Conservation (phyloP, 179 eudicot species). For the Drosera spatulata region DNA sequence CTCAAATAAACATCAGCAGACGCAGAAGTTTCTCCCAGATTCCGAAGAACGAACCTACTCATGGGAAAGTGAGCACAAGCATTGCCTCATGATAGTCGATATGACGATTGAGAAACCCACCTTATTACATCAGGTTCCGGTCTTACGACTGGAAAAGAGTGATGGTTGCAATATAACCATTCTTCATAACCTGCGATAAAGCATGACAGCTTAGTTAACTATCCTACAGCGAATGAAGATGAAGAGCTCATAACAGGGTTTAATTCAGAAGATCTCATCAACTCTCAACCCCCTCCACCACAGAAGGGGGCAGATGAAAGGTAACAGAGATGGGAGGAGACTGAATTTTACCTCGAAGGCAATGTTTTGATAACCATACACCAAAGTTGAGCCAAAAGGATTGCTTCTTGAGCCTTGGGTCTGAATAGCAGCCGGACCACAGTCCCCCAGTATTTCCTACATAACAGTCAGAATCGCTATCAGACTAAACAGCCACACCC, state of each 20-base stretch:
- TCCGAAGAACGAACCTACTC: too few relatives aligned
- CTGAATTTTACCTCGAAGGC: conserved; percentile 64
- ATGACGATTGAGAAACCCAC: too few relatives aligned
- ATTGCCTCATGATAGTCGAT: too few relatives aligned
- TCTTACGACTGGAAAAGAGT: conserved; percentile 77
- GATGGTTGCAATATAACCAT: conserved; percentile 83
- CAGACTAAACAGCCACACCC: neutral
- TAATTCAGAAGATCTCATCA: neutral
- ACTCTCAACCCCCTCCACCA: neutral
- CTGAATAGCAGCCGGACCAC: conserved; percentile 95
- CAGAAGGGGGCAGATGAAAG: too few relatives aligned
- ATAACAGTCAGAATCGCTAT: conserved; percentile 8
- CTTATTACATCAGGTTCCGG: conserved; percentile 4
- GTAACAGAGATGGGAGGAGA: too few relatives aligned
- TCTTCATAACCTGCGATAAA: conserved; percentile 78
- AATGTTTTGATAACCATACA: conserved; percentile 88
- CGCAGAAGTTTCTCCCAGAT: too few relatives aligned
- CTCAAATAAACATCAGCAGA: too few relatives aligned
- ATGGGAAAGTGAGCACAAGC: too few relatives aligned
- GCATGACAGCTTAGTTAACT: neutral
- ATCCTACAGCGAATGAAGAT: neutral
- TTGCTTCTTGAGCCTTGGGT: conserved; percentile 90
- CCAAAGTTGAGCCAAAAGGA: conserved; percentile 95
- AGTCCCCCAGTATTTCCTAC: conserved; percentile 91
- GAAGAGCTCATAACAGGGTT: neutral